These are phyloP conservation scores for Caryopteris hybrid DNA, from an alignment of 305 asterid genomes.

Conservation along the genomic window DNA sequence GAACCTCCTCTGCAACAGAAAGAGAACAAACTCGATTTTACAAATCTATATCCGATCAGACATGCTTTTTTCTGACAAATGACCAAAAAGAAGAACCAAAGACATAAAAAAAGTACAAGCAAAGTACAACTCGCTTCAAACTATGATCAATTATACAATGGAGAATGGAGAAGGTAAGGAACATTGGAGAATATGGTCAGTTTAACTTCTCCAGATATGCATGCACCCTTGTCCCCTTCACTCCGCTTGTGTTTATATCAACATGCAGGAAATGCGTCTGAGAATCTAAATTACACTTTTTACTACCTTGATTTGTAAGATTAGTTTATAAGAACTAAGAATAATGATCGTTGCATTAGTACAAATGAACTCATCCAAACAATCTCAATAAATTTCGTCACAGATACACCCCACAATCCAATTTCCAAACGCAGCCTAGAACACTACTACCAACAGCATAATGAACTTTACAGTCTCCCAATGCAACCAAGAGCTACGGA, in stretches of 20 bases:
- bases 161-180: neutral
- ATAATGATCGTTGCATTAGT: too few species aligned
- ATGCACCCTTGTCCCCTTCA: too few species aligned
- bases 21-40: neutral
- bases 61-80: neutral
- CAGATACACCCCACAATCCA: neutral
- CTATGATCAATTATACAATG: neutral
- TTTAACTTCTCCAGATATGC: neutral
- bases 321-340: too few species aligned
- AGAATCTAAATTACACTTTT: too few species aligned
- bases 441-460: neutral
- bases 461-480: neutral
- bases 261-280: too few species aligned
- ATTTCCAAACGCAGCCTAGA: neutral
- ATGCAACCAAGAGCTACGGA: neutral
- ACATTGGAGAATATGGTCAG: neutral
- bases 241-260: neutral
- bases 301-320: too few species aligned
- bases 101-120: neutral
- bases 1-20: conserved; percentile 67
- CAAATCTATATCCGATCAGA: neutral
- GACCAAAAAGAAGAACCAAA: neutral
- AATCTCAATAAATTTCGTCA: neutral
- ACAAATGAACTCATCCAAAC: neutral
- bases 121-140: neutral